Evolutionary conservation across 805 yeast species (phyloP).

Genomic region (Ogataea neopini): DNA sequence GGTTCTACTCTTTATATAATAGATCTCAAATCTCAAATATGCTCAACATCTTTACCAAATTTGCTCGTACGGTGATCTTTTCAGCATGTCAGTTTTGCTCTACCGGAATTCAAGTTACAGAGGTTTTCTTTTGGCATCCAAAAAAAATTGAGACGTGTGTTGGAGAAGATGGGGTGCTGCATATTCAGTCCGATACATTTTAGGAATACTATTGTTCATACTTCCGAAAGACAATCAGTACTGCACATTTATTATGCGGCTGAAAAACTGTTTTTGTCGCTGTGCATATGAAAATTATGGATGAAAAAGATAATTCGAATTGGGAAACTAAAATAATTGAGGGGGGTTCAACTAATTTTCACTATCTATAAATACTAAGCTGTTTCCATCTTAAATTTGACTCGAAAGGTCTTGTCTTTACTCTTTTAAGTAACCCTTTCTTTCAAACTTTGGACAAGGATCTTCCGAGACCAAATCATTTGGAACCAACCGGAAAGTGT

Average conservation of each 20-base stretch:
- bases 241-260: background rate
- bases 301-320: conserved; percentile 1
- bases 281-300: background rate
- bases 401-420: background rate
- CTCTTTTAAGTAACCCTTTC: background rate
- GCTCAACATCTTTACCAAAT: background rate
- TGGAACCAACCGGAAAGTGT: conserved; percentile 8
- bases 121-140: background rate
- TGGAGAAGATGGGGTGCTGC: conserved; percentile 3
- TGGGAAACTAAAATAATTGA: background rate
- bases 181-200: background rate
- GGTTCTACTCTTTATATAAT: too few species aligned
- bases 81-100: background rate
- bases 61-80: background rate
- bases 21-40: too few species aligned
- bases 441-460: conserved; percentile 6
- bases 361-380: background rate
- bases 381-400: background rate
- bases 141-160: background rate
- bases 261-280: background rate
- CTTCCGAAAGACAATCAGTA: background rate
- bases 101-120: background rate
- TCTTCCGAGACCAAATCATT: background rate
- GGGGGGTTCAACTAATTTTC: background rate
- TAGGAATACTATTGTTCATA: background rate